Evolutionary conservation across 2,329 filamentous ascomycete genomes (phyloP).

Genomic region (Whalleya microplaca): DNA sequence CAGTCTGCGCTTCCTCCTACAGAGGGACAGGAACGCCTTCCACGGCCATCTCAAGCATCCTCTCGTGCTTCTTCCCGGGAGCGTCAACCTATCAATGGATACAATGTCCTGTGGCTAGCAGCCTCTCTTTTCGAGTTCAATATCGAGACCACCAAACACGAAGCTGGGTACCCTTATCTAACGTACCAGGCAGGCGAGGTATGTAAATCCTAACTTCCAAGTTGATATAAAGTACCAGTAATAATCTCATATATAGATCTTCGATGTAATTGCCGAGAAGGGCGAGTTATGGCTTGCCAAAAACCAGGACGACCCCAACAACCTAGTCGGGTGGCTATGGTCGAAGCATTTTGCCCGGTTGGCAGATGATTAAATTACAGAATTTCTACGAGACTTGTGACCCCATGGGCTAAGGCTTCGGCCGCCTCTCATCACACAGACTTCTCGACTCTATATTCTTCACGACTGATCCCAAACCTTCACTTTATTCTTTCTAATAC

Average conservation of each 20-base stretch:
- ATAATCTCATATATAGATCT: constrained; percentile 57
- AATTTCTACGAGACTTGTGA: neutral
- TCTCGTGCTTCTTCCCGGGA: constrained; percentile 66
- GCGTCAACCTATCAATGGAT: constrained; percentile 57
- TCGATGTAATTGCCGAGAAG: constrained; percentile 93
- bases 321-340: constrained; percentile 96
- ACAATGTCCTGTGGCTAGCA: constrained; percentile 84
- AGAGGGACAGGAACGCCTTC: constrained; percentile 62
- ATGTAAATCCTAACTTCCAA: constrained; percentile 34
- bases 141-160: constrained; percentile 87
- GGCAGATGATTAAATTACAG: constrained; percentile 47
- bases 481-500: constrained; percentile 6
- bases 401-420: neutral
- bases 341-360: constrained; percentile 90
- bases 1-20: constrained; percentile 84
- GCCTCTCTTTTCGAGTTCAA: constrained; percentile 97
- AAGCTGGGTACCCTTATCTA: constrained; percentile 94
- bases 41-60: constrained; percentile 58
- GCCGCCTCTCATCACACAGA: neutral
- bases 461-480: neutral
- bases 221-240: neutral
- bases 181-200: constrained; percentile 94
- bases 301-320: constrained; percentile 86
- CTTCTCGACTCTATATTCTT: neutral
- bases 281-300: constrained; percentile 97